phyloP scores from a whole-genome alignment of 2,329 filamentous ascomycete genomes.

The Fusarium pseudograminearum region DNA sequence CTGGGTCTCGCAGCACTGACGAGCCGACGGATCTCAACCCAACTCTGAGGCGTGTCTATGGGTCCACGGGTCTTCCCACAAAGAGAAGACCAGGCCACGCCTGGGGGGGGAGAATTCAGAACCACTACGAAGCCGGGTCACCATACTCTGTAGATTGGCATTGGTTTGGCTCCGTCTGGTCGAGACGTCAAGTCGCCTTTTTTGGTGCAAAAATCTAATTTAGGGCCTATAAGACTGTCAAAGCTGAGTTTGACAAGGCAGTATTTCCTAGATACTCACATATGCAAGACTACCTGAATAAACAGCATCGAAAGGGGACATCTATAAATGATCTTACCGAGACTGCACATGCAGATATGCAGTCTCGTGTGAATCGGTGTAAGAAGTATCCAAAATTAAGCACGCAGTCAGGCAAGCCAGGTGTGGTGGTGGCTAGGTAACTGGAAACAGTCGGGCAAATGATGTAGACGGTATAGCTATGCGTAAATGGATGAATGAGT shows the following conservation, averaged over 20 bases:
- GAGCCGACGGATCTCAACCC: conserved; percentile 55
- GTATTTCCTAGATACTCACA: not conserved
- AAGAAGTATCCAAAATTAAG: conserved; percentile 14
- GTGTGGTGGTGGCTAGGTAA: not conserved
- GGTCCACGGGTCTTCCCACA: conserved; percentile 48
- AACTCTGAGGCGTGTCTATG: conserved; percentile 52
- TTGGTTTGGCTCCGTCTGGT: conserved; percentile 6
- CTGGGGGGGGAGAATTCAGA: conserved; percentile 20
- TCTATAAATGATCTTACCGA: not conserved
- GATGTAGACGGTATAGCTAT: conserved; percentile 6
- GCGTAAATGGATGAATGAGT: not conserved
- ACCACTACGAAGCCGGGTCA: conserved; percentile 35
- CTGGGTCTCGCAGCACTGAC: conserved; percentile 56
- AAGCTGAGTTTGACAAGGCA: conserved; percentile 6
- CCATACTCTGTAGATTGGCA: conserved; percentile 28
- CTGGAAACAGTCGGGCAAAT: not conserved
- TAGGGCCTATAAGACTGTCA: conserved; percentile 12
- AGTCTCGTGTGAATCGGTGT: conserved; percentile 9
- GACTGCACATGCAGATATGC: not conserved
- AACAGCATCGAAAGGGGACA: conserved; percentile 3
- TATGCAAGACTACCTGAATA: not conserved
- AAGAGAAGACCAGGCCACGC: conserved; percentile 38
- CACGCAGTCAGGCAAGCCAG: not conserved
- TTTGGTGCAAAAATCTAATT: conserved; percentile 25
- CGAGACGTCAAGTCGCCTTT: conserved; percentile 16